These are phyloP conservation scores for Metschnikowia aberdeeniae DNA, from an alignment of 805 yeast genomes.

Conservation along the genomic window DNA sequence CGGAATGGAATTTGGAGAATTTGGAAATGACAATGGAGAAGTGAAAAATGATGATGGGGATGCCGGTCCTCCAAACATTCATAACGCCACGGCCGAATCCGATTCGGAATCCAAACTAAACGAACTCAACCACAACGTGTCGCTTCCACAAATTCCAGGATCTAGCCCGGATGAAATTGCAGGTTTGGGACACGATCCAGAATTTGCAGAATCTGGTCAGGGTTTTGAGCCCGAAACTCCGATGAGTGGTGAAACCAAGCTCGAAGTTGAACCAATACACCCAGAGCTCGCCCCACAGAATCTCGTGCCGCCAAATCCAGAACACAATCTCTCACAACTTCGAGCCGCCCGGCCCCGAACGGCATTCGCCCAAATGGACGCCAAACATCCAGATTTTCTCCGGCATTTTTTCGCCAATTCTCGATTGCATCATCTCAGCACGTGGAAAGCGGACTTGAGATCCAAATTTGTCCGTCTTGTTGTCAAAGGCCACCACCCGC, in stretches of 20 bases:
- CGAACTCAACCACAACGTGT: background rate
- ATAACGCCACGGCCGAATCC: background rate
- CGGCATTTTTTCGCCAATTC: slow-evolving; percentile 72
- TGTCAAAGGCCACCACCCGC: slow-evolving; percentile 13
- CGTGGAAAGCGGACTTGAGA: slow-evolving; percentile 77
- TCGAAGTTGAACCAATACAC: too few species aligned
- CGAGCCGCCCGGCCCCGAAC: slow-evolving; percentile 11
- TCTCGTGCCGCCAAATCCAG: background rate
- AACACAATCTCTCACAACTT: slow-evolving; percentile 9
- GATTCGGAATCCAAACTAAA: background rate
- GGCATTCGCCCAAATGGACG: slow-evolving; percentile 37
- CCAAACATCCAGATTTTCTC: slow-evolving; percentile 75
- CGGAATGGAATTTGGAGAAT: slow-evolving; percentile 2
- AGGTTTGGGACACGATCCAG: too few species aligned
- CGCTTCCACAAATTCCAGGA: too few species aligned
- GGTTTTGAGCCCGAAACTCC: too few species aligned
- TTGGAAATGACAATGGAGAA: background rate
- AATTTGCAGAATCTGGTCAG: too few species aligned
- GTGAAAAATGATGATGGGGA: too few species aligned
- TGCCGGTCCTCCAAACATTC: too few species aligned
- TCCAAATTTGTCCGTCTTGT: slow-evolving; percentile 54
- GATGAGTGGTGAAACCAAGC: too few species aligned
- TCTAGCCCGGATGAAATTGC: too few species aligned
- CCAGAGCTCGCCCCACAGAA: too few species aligned
- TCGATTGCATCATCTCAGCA: slow-evolving; percentile 80